A percentile compares a stretch with the other conserved stretches of the same genome.
These are phyloP conservation scores for Colletotrichum lupini DNA, from an alignment of 2,329 filamentous ascomycete species.

Conservation along the genomic window DNA sequence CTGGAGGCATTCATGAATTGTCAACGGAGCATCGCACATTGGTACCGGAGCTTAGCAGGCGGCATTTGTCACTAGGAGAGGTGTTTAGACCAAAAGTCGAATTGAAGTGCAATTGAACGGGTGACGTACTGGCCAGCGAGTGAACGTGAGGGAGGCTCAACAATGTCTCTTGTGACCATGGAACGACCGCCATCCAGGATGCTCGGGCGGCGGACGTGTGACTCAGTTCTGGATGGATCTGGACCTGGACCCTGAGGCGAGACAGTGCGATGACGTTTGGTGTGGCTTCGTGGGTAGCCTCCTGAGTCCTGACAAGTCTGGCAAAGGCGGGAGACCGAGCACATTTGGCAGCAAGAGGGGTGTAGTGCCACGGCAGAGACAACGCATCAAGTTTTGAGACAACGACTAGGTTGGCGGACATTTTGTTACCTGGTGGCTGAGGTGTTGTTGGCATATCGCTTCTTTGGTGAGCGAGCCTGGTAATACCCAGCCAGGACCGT, in stretches of 20 bases:
- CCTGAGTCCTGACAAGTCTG: constrained; percentile 8
- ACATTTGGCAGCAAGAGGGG: neutral
- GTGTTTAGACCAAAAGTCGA: constrained; percentile 27
- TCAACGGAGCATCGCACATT: constrained; percentile 32
- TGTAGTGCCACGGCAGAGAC: neutral
- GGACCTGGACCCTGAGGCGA: constrained; percentile 21
- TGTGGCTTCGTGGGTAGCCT: constrained; percentile 21
- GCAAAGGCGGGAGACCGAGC: constrained; percentile 14
- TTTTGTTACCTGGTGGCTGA: neutral
- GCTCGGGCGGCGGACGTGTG: constrained; percentile 10
- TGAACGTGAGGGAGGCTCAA: neutral
- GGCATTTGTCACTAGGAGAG: constrained; percentile 29
- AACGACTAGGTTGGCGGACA: neutral
- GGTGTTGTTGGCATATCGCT: neutral
- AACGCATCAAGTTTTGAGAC: neutral
- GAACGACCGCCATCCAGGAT: neutral
- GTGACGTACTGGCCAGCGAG: neutral
- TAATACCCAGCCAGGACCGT: neutral
- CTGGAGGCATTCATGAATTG: constrained; percentile 29
- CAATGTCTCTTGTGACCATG: constrained; percentile 10
- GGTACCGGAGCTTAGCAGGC: constrained; percentile 34
- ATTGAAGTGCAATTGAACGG: constrained; percentile 12
- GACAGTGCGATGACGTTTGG: constrained; percentile 32
- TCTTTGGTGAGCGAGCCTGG: neutral
- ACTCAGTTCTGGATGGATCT: neutral